phyloP scores from a whole-genome alignment of 2,329 filamentous ascomycete species.

The Trichoderma endophyticum region DNA sequence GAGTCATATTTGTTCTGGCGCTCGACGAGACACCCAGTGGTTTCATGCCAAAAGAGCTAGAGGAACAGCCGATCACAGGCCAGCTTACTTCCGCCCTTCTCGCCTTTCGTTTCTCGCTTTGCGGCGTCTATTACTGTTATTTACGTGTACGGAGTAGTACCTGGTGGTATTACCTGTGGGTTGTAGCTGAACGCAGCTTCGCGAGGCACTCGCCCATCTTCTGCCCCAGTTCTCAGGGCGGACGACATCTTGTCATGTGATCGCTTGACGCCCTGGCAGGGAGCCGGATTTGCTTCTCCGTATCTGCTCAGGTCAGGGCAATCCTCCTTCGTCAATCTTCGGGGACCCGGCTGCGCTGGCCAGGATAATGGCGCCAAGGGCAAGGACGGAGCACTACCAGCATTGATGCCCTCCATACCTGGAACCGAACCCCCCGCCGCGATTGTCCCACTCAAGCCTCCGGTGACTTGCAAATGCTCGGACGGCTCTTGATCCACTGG shows the following conservation, averaged over 20 bases:
- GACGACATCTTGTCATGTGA: neutral
- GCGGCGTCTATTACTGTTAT: neutral
- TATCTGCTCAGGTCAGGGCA: neutral
- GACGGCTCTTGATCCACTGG: constrained; percentile 18
- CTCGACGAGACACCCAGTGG: neutral
- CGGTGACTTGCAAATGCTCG: constrained; percentile 16
- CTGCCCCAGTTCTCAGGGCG: neutral
- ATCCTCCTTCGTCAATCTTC: constrained; percentile 6
- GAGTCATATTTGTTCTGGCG: neutral
- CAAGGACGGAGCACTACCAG: neutral
- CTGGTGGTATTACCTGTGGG: neutral
- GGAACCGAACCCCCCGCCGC: constrained; percentile 18
- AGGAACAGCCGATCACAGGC: neutral
- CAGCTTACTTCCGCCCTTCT: neutral
- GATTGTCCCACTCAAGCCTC: constrained; percentile 16
- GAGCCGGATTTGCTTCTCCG: neutral
- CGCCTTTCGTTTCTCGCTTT: neutral
- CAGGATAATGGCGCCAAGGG: neutral
- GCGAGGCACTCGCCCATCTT: neutral
- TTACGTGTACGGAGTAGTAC: neutral
- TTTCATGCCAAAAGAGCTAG: neutral
- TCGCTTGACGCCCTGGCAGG: neutral
- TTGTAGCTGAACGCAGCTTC: neutral
- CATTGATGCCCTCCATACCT: constrained; percentile 1
- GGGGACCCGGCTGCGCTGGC: constrained; percentile 4